Evolutionary conservation across 2,329 filamentous ascomycete species (phyloP), one percentile per base, ranked within the genome.

Genomic region (Phialophora macrospora): DNA sequence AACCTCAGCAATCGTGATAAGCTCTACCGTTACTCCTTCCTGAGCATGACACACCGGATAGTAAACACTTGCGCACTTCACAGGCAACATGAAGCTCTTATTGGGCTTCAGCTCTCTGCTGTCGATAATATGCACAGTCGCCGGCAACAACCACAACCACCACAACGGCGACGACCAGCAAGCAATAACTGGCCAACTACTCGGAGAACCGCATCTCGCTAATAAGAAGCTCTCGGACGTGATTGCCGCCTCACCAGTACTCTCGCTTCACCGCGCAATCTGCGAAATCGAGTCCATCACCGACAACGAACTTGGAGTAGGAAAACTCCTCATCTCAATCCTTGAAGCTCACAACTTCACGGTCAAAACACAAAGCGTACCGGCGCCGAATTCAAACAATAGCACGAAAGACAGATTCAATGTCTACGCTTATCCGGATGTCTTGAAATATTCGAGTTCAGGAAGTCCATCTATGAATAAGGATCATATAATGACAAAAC

Each of bases 211-310:
- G 22, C 2, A 17, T 48, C 28, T 34, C 26, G 22, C 41, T 9
- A 64, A 70, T 20, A 60, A 70, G 28, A 65, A 71, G 52, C 58
- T 79, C 9, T 74, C 77, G 4, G 70, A 77, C 48, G 73, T 80
- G 46, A 79, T 82, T 56, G 72, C 75, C n/a, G 70, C 69, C 22
- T 81, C 79, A 0, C 77, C 79, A 2, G 84, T 97, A 0, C 83
- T 96, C 51, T 83, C 84, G 20, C 84, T 96, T 12, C 93, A 96
- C 79, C 86, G 88, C 60, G 84, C 87, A 17, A 86, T 97, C n/a
- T 83, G 93, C 32, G 82, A 89, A 64, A 89, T 89, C 52, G 83
- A 89, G 57, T 96, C 92, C 0, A 84, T 92, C 68, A 88, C 85
- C 2, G 86, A 85, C 54, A 83, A 88, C 68, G 93, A 97, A 76